Evolutionary conservation across 495 filamentous ascomycete species (phyloP).

Genomic region (Xylaria acuta): DNA sequence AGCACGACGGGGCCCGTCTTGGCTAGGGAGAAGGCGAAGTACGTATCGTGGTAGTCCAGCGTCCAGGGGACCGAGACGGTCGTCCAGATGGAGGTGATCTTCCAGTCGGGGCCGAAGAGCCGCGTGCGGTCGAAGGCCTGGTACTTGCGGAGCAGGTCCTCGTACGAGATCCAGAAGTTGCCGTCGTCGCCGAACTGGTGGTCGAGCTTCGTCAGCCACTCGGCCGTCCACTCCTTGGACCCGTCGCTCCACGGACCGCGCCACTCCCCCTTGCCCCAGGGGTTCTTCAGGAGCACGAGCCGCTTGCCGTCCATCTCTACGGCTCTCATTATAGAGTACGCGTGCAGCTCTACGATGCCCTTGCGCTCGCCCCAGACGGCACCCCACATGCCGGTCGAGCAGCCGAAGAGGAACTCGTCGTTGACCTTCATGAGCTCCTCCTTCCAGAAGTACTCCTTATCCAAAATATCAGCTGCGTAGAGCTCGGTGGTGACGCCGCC

Average conservation of each 20-base stretch:
- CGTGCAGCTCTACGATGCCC: conserved; percentile 82
- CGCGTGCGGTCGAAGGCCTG: conserved; percentile 84
- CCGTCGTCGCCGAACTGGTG: conserved; percentile 93
- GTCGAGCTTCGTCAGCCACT: conserved; percentile 80
- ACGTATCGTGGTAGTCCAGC: conserved; percentile 81
- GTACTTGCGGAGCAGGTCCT: conserved; percentile 84
- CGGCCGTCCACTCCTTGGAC: conserved; percentile 87
- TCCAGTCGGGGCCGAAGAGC: conserved; percentile 87
- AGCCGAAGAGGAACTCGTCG: conserved; percentile 86
- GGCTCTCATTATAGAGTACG: conserved; percentile 87
- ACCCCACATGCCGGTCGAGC: conserved; percentile 69
- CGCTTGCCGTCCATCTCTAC: conserved; percentile 76
- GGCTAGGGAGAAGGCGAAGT: conserved; percentile 74
- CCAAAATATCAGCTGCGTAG: conserved; percentile 80
- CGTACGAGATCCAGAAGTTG: conserved; percentile 71
- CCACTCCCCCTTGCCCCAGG: conserved; percentile 89
- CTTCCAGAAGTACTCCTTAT: conserved; percentile 88
- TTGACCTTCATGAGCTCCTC: conserved; percentile 87
- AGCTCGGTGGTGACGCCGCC: conserved; percentile 88
- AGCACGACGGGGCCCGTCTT: conserved; percentile 76
- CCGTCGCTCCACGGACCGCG: conserved; percentile 85
- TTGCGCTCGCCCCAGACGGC: conserved; percentile 66
- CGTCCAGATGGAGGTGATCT: conserved; percentile 83
- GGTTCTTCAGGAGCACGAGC: conserved; percentile 81
- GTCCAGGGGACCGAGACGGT: conserved; percentile 85